These are phyloP conservation scores for Leishmania guyanensis DNA, from an alignment of 208 protist genomes.

Conservation along the genomic window DNA sequence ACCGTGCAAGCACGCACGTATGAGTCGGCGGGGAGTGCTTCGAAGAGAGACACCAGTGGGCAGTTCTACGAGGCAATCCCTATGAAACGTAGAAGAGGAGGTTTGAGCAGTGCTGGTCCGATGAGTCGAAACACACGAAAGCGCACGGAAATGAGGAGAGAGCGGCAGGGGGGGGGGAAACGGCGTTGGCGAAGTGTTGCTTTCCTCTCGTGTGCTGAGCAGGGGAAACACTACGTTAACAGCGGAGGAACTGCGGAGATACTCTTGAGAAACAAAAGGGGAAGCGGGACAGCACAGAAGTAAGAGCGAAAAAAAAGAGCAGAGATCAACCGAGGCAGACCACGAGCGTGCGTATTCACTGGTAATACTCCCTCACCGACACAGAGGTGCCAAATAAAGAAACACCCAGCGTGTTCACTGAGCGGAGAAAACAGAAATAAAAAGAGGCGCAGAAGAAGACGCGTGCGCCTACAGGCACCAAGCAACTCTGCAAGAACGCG, in stretches of 20 bases:
- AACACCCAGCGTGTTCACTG: too few relatives aligned
- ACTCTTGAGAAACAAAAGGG: too few relatives aligned
- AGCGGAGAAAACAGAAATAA: not conserved
- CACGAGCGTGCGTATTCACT: not conserved
- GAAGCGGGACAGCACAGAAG: too few relatives aligned
- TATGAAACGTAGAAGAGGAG: not conserved
- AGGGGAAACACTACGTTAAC: too few relatives aligned
- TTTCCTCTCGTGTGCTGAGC: too few relatives aligned
- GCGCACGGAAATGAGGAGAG: too few relatives aligned
- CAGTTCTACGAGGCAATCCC: not conserved
- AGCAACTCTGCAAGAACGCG: too few relatives aligned
- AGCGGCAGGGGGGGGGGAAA: too few relatives aligned
- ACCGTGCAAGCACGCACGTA: not conserved
- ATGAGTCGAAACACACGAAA: not conserved
- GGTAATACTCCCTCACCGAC: not conserved
- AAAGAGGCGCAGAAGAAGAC: not conserved
- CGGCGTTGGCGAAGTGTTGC: too few relatives aligned
- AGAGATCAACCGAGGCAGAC: not conserved
- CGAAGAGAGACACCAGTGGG: not conserved
- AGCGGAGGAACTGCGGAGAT: too few relatives aligned
- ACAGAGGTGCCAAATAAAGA: too few relatives aligned
- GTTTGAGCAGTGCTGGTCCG: not conserved
- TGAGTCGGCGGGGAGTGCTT: not conserved
- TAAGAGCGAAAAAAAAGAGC: not conserved
- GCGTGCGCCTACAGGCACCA: too few relatives aligned